Conservation (phyloP, 1,284 basidiomycete genomes). For the Leccinum subrobustum region DNA sequence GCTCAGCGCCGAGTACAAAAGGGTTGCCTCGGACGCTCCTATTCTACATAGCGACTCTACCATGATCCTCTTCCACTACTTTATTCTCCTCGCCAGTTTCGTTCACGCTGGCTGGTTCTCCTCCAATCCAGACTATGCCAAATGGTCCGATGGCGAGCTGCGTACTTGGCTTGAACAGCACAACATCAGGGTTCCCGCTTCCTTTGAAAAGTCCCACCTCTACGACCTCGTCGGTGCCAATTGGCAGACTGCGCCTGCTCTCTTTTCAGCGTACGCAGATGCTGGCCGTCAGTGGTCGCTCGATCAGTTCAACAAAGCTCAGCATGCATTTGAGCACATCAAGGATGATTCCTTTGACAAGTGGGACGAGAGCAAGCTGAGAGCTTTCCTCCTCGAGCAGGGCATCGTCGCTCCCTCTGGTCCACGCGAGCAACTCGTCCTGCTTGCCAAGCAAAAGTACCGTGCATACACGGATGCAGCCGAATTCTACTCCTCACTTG, state of each 20-base stretch:
- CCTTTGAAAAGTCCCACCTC: slow-evolving; percentile 47
- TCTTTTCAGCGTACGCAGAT: slow-evolving; percentile 11
- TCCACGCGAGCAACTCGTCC: slow-evolving; percentile 74
- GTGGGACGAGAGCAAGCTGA: slow-evolving; percentile 82
- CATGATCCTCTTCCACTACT: slow-evolving; percentile 3
- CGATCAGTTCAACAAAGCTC: slow-evolving; percentile 63
- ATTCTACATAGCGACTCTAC: not conserved
- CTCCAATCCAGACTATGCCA: slow-evolving; percentile 46
- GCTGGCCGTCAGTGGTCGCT: slow-evolving; percentile 46
- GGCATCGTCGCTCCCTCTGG: slow-evolving; percentile 82
- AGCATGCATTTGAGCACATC: slow-evolving; percentile 61
- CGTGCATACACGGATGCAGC: slow-evolving; percentile 55
- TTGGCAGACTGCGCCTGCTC: slow-evolving; percentile 55
- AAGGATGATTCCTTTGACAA: slow-evolving; percentile 58
- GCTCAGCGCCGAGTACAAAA: slow-evolving; percentile 1
- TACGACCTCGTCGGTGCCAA: slow-evolving; percentile 58
- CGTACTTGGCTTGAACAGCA: slow-evolving; percentile 71
- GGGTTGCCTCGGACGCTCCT: not conserved
- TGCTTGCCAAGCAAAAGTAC: slow-evolving; percentile 76
- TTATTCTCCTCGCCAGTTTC: slow-evolving; percentile 18
- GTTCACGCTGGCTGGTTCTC: slow-evolving; percentile 31
- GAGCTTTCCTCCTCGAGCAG: slow-evolving; percentile 83
- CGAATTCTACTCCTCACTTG: slow-evolving; percentile 48
- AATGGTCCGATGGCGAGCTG: slow-evolving; percentile 66
- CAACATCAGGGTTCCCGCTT: slow-evolving; percentile 57